Base-by-base conservation (phyloP, 768 basidiomycete genomes). In the Tylopilus sp. region DNA sequence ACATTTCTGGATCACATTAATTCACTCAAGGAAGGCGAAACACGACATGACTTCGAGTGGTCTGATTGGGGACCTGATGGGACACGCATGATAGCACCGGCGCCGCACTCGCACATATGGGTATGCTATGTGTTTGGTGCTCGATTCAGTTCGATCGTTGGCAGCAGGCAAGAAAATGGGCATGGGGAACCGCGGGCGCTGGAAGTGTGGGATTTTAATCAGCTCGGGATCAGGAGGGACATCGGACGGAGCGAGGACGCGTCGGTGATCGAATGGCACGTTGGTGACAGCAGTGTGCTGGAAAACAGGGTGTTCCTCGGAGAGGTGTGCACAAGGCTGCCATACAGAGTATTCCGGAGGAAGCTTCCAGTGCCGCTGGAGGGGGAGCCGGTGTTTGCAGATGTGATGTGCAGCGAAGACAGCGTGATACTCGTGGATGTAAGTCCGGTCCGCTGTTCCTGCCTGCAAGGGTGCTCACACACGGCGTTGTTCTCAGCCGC, bases 371-470 rank as follows among this genome's bases (percentile, higher is more conserved):
- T 57, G 12, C 43, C 51, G 40, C 16, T 33, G 30, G 45, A 48
- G 43, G 53, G 46, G 2, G 54, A 56, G 21, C 57, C 45, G 0
- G 34, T 28, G 1, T 69, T 62, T 43, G 54, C 60, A 26, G 63
- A 65, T 30, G 74, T 72, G 9, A 77, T 86, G 76, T 78, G 83
- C 69, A 78, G 74, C 56, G 82, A 83, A 63, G 83, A 85, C 65
- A 72, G 68, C 53, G 56, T 85, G 9, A 67, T 86, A 45, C 65
- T 82, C 4, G 78, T 84, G 34, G 73, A 79, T 61, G 77, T 80
- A 16, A 43, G 70, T 58, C 22, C n/a, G 22, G 25, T 33, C 24
- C 14, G 29, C 28, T 17, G 14, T 47, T 34, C 46, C 48, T 41
- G 36, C 24, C 0, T 13, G 14, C 24, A 21, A 30, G 10, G 4